phyloP scores from a whole-genome alignment of 495 filamentous ascomycete genomes.

The Evernia prunastri region DNA sequence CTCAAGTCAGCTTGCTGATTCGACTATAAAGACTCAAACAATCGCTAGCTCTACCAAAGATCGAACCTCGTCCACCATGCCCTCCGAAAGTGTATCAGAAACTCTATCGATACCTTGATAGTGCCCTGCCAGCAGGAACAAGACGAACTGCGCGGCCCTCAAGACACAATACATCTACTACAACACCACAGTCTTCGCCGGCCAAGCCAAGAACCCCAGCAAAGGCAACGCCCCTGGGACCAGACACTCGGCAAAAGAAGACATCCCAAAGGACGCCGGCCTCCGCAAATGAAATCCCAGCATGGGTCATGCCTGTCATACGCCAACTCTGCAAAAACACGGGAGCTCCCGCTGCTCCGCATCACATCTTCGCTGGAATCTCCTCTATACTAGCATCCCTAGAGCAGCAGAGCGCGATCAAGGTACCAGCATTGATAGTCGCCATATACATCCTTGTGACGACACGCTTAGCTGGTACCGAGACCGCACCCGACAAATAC shows the following conservation, averaged over 20 bases:
- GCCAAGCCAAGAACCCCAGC: slow-evolving; percentile 35
- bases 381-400: slow-evolving; percentile 35
- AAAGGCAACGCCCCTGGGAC: slow-evolving; percentile 35
- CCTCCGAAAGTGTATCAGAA: slow-evolving; percentile 77
- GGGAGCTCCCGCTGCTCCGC: slow-evolving; percentile 48
- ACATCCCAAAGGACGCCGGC: slow-evolving; percentile 12
- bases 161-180: slow-evolving; percentile 23
- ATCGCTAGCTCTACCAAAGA: slow-evolving; percentile 73
- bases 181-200: slow-evolving; percentile 32
- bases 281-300: slow-evolving; percentile 42
- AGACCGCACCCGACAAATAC: slow-evolving; percentile 35
- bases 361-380: slow-evolving; percentile 60
- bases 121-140: slow-evolving; percentile 49
- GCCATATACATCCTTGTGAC: slow-evolving; percentile 60
- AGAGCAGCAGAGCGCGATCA: slow-evolving; percentile 20
- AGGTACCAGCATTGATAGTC: slow-evolving; percentile 52
- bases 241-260: slow-evolving; percentile 23
- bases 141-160: slow-evolving; percentile 32
- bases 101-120: slow-evolving; percentile 73
- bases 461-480: slow-evolving; percentile 38
- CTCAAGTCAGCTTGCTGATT: background rate
- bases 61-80: slow-evolving; percentile 75
- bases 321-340: slow-evolving; percentile 60
- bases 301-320: slow-evolving; percentile 61
- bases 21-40: slow-evolving; percentile 60